Percentiles rank a stretch among this genome's conserved stretches.
Conservation (phyloP, 2,329 filamentous ascomycete species). For the Colletotrichum destructivum region DNA sequence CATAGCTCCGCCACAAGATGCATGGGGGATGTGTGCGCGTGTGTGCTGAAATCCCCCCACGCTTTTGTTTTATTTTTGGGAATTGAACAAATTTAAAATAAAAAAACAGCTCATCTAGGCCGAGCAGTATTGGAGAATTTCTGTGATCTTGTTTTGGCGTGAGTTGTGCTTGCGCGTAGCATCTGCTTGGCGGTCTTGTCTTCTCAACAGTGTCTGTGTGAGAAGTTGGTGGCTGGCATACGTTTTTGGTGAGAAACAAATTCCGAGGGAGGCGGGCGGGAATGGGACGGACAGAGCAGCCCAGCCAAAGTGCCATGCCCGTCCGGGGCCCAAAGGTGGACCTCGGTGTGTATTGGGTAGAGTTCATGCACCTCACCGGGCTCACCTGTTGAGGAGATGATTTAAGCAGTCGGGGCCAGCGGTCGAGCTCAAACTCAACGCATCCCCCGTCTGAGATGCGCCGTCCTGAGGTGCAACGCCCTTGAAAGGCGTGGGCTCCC, state of each 20-base stretch:
- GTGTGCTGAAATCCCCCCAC: constrained; percentile 2
- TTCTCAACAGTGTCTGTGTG: constrained; percentile 32
- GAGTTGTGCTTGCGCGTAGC: neutral
- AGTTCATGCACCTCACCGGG: neutral
- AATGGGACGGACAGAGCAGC: neutral
- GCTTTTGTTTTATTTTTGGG: neutral
- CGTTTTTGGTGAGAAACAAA: constrained; percentile 19
- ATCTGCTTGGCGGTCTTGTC: neutral
- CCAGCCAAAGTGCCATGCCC: neutral
- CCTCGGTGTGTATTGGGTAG: neutral
- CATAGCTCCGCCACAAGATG: constrained; percentile 25
- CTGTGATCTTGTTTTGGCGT: neutral
- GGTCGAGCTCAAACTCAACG: constrained; percentile 5
- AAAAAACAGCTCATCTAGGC: neutral
- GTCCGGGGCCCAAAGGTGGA: neutral
- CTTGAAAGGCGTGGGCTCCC: neutral
- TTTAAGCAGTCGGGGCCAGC: no score
- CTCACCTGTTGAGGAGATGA: constrained; percentile 12
- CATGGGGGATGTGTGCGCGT: neutral
- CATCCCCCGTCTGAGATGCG: neutral
- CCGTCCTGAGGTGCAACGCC: neutral
- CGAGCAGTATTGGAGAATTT: neutral
- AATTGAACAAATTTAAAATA: constrained; percentile 9
- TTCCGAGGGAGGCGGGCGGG: neutral
- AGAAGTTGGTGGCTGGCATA: neutral